Conservation (phyloP, 768 basidiomycete species). For the Gelatoporia subvermispora region DNA sequence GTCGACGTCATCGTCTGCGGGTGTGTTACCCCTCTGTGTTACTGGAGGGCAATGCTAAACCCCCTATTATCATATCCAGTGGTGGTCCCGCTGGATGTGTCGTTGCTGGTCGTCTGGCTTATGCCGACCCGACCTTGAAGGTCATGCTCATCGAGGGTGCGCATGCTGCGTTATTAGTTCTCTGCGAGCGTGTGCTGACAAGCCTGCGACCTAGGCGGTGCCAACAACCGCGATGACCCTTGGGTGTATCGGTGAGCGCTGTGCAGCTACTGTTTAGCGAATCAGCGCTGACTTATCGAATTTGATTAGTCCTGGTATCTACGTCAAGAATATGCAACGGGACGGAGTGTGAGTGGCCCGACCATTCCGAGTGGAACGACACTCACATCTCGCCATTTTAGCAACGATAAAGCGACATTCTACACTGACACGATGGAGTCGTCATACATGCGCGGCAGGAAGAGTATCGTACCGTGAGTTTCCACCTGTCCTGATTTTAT, state of each 20-base stretch:
- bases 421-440: slow-evolving; percentile 60
- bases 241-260: slow-evolving; percentile 58
- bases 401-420: slow-evolving; percentile 73
- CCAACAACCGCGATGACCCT: slow-evolving; percentile 69
- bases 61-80: slow-evolving; percentile 25
- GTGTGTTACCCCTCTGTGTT: slow-evolving; percentile 18
- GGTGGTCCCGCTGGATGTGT: slow-evolving; percentile 71
- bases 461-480: slow-evolving; percentile 63
- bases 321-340: slow-evolving; percentile 65
- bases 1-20: slow-evolving; percentile 69
- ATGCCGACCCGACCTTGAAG: slow-evolving; percentile 66
- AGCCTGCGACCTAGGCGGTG: slow-evolving; percentile 38
- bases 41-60: neutral
- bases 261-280: neutral
- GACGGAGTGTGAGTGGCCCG: slow-evolving; percentile 50
- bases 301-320: slow-evolving; percentile 53
- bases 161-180: neutral
- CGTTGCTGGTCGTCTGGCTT: slow-evolving; percentile 63
- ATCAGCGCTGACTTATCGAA: neutral
- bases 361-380: neutral
- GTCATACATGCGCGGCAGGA: slow-evolving; percentile 54
- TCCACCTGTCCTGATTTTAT: neutral
- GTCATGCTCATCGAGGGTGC: slow-evolving; percentile 73
- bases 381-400: slow-evolving; percentile 16
- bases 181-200: no score